Base-by-base conservation (phyloP, 768 basidiomycete genomes). In the Serendipita sp. region DNA sequence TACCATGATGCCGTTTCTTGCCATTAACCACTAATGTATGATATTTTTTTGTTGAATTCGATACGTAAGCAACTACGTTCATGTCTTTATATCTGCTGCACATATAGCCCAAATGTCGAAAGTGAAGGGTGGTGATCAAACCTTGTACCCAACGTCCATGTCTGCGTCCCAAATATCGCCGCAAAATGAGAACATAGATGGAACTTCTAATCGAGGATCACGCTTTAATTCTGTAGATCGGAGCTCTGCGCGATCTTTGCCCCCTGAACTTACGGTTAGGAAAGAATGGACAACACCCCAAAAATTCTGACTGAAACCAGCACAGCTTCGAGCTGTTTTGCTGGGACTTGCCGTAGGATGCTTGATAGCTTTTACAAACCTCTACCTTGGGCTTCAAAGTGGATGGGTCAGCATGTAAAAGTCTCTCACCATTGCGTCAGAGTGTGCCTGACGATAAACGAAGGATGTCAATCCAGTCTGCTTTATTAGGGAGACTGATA, bases 391-490 rank as follows among this genome's bases (percentile, higher is more conserved):
- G 7, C 78, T 93, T 3, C 89, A 91, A 73, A 90, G 90, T 1
- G 90, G 90, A 72, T 92, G 89, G 86, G 89, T 91, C 68, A 85
- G 85, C 70, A 91, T 91, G 89, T 89, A 69, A 62, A 82, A 68
- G 3, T 65, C n/a, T 38, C 3, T 63, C 18, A 11, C 44, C n/a
- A 30, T 35, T 47, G 66, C 44, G 35, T 46, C 45, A 65, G 52
- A 64, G 54, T 58, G 67, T 69, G 70, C 23, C 70, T 48, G n/a
- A 58, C 48, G 18, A 13, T 65, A 52, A 47, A 63, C 45, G 67
- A 91, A 70, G 90, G 91, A 95, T 94, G 92, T 92, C 92, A 7
- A 81, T 95, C 32, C 93, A 97, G 71, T 94, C 92, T 0, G 90
- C 94, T 10, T 79, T 98, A 44, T 86, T 98, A 38, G 95, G 93